Conservation (phyloP, 2,329 filamentous ascomycete species). For the Chrysosporium queenslandicum region DNA sequence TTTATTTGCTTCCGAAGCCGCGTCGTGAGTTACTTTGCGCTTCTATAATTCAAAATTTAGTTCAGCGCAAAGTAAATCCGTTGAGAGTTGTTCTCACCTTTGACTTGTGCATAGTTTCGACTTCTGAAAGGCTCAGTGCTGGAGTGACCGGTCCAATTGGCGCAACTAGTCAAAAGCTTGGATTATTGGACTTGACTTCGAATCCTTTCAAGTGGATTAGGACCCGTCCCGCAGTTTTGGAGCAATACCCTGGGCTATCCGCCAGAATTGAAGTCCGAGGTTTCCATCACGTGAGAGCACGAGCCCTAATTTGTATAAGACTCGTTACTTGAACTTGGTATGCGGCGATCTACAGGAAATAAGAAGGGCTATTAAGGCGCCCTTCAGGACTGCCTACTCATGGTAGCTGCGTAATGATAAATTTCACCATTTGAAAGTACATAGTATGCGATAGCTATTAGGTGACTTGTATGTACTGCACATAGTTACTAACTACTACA, state of each 20-base stretch:
- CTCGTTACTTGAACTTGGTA: no score
- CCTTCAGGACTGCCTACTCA: no score
- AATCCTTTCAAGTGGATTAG: neutral
- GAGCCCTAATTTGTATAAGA: slow-evolving; percentile 9
- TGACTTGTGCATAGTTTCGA: slow-evolving; percentile 4
- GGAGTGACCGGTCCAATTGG: neutral
- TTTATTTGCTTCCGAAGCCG: slow-evolving; percentile 11
- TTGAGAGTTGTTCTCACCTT: slow-evolving; percentile 7
- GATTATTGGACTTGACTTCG: neutral
- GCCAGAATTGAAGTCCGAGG: no score
- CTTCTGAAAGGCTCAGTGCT: neutral
- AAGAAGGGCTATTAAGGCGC: no score
- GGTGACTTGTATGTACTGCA: no score
- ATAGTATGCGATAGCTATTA: no score
- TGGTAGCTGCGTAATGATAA: no score
- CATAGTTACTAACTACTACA: no score
- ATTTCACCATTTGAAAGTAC: no score
- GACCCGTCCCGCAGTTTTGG: neutral
- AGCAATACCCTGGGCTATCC: neutral
- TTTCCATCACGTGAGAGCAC: neutral
- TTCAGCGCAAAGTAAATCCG: neutral
- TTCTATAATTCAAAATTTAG: slow-evolving; percentile 16
- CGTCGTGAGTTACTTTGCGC: slow-evolving; percentile 19
- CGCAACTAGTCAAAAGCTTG: neutral
- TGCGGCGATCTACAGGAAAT: no score